A percentile compares a stretch with the other conserved stretches of the same genome.
phyloP scores from a whole-genome alignment of 768 basidiomycete species.

The Lactarius psammicola region DNA sequence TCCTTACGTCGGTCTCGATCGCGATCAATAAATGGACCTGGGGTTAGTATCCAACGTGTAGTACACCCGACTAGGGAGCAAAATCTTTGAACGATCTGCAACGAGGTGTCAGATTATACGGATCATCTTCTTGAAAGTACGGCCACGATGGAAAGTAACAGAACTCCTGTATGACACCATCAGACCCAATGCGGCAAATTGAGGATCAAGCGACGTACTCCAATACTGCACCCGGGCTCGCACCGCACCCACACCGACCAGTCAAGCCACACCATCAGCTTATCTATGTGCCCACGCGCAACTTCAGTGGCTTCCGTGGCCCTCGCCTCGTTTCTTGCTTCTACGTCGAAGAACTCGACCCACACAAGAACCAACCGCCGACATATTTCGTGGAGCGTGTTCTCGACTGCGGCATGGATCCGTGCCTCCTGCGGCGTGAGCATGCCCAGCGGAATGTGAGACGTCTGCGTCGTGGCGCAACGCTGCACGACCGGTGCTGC shows the following conservation, averaged over 20 bases:
- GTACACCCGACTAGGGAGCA: background rate
- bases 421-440: conserved; percentile 27
- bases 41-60: background rate
- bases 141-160: conserved; percentile 31
- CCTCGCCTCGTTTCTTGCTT: conserved; percentile 10
- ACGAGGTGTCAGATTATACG: conserved; percentile 23
- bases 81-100: conserved; percentile 2
- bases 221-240: conserved; percentile 22
- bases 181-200: background rate
- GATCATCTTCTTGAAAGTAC: conserved; percentile 14
- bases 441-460: background rate
- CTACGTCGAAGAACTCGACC: conserved; percentile 28
- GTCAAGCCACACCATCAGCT: conserved; percentile 30
- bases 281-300: conserved; percentile 12
- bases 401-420: conserved; percentile 23
- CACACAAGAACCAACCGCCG: conserved; percentile 24
- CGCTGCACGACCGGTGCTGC: conserved; percentile 21
- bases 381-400: conserved; percentile 21
- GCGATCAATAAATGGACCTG: too few relatives aligned
- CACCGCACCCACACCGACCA: conserved; percentile 30
- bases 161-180: conserved; percentile 10
- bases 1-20: background rate
- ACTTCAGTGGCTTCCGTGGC: background rate
- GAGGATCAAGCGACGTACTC: conserved; percentile 21
- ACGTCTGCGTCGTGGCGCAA: conserved; percentile 22